Percentiles rank a stretch among this genome's conserved stretches.
phyloP scores from a whole-genome alignment of 2,329 filamentous ascomycete genomes.

The Arthrobotrys pseudoclavata region DNA sequence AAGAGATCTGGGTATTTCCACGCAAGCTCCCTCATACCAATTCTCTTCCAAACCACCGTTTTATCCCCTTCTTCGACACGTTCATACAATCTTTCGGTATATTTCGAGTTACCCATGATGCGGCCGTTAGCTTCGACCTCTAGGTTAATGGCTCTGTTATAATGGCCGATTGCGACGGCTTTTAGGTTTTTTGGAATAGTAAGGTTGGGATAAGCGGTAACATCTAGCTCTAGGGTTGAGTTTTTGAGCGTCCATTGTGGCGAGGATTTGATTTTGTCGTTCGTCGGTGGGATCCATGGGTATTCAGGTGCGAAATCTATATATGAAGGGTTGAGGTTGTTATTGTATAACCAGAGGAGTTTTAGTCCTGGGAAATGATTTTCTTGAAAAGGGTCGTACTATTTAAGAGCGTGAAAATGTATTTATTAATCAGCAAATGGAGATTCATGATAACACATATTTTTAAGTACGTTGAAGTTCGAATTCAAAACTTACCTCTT shows the following conservation, averaged over 20 bases:
- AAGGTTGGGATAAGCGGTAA: not conserved
- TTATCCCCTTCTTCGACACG: not conserved
- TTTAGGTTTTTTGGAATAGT: conserved; percentile 18
- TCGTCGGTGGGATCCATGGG: conserved; percentile 32
- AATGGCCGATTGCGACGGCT: conserved; percentile 25
- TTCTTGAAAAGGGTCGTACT: conserved; percentile 35
- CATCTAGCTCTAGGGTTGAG: not conserved
- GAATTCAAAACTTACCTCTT: not conserved
- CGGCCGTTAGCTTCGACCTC: not conserved
- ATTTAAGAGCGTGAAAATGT: not conserved
- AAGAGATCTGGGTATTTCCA: conserved; percentile 18
- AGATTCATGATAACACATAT: too few species aligned
- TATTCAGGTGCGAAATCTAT: conserved; percentile 11
- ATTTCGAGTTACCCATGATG: not conserved
- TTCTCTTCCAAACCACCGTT: conserved; percentile 17
- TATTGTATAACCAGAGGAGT: conserved; percentile 34
- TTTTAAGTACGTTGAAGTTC: not conserved
- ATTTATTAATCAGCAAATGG: too few species aligned
- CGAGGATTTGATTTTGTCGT: not conserved
- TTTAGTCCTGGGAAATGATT: conserved; percentile 11
- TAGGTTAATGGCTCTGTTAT: not conserved
- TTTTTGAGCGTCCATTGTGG: not conserved
- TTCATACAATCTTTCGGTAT: conserved; percentile 14
- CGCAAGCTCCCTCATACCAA: conserved; percentile 5
- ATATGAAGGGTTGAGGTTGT: not conserved